A percentile compares a stretch with the other conserved stretches of the same genome.
phyloP scores from a whole-genome alignment of 2,329 filamentous ascomycete species.

The Bimuria novae-zelandiae region DNA sequence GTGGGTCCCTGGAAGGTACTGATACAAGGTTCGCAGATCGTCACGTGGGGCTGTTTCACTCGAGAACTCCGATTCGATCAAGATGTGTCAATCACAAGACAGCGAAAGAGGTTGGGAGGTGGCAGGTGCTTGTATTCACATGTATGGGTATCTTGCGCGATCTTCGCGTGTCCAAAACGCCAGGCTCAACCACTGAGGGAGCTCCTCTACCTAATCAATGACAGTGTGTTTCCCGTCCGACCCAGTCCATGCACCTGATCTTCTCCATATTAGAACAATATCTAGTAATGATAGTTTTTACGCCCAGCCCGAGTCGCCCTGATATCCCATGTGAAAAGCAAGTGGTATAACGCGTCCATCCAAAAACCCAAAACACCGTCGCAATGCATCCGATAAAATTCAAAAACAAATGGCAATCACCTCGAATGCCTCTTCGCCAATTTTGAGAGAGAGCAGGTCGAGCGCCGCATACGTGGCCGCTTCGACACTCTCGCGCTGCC shows the following conservation, averaged over 20 bases:
- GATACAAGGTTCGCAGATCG: conserved; percentile 1
- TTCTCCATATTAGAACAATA: conserved; percentile 1
- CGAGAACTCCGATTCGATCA: not conserved
- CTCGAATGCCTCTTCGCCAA: conserved; percentile 26
- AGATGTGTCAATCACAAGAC: not conserved
- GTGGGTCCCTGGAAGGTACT: conserved; percentile 3
- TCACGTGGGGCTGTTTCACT: conserved; percentile 19
- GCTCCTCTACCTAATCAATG: conserved; percentile 17
- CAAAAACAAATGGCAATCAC: conserved; percentile 12
- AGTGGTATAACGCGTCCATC: conserved; percentile 30
- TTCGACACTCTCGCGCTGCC: conserved; percentile 35
- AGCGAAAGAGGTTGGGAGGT: not conserved
- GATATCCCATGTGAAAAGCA: conserved; percentile 16
- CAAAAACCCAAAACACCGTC: conserved; percentile 35
- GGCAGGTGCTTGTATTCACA: conserved; percentile 1
- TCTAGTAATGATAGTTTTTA: conserved; percentile 5
- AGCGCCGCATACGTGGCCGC: conserved; percentile 14
- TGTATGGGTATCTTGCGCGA: conserved; percentile 14
- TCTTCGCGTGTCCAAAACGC: conserved; percentile 19
- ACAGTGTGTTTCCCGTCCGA: not conserved
- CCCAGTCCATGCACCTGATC: not conserved
- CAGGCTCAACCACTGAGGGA: conserved; percentile 44
- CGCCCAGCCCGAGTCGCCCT: not conserved
- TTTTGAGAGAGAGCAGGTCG: conserved; percentile 14
- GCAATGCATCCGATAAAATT: conserved; percentile 32